phyloP scores from a whole-genome alignment of 192 early-diverging fungal genomes.

The Coemansia sp. region DNA sequence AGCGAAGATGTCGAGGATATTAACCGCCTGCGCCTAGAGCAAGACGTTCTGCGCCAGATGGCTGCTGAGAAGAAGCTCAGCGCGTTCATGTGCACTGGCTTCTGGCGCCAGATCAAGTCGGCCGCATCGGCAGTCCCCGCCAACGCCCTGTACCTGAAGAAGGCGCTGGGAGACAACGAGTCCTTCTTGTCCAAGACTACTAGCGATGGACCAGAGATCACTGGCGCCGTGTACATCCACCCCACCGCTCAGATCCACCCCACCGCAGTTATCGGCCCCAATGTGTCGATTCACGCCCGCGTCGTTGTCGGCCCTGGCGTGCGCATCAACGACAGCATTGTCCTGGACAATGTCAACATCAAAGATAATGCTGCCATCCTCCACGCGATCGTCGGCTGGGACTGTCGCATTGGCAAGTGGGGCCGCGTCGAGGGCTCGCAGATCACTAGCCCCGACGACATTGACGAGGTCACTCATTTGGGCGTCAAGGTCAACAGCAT shows the following conservation, averaged over 20 bases:
- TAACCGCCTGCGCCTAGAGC: conserved; percentile 81
- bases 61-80: conserved; percentile 85
- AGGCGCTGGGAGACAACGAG: conserved; percentile 70
- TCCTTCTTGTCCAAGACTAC: conserved; percentile 55
- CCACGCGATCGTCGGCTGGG: conserved; percentile 92
- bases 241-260: conserved; percentile 93
- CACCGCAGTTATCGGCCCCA: conserved; percentile 93
- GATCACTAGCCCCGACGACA: conserved; percentile 63
- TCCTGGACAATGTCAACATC: conserved; percentile 92
- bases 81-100: conserved; percentile 82
- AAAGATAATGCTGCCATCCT: conserved; percentile 88
- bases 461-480: conserved; percentile 77
- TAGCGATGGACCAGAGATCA: conserved; percentile 71
- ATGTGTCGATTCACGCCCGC: conserved; percentile 93
- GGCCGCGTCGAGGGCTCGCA: conserved; percentile 90
- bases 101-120: conserved; percentile 98
- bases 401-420: conserved; percentile 93
- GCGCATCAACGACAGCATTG: conserved; percentile 91
- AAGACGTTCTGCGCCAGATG: conserved; percentile 88
- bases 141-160: conserved; percentile 91
- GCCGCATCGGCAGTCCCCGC: conserved; percentile 92
- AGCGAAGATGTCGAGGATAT: conserved; percentile 59
- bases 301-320: conserved; percentile 88
- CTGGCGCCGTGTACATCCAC: conserved; percentile 94
- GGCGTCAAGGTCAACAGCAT: conserved; percentile 93